Percentiles rank a stretch among this genome's conserved stretches.
These are phyloP conservation scores for Closterium sp. DNA, from an alignment of 139 green algal species.

Conservation along the genomic window DNA sequence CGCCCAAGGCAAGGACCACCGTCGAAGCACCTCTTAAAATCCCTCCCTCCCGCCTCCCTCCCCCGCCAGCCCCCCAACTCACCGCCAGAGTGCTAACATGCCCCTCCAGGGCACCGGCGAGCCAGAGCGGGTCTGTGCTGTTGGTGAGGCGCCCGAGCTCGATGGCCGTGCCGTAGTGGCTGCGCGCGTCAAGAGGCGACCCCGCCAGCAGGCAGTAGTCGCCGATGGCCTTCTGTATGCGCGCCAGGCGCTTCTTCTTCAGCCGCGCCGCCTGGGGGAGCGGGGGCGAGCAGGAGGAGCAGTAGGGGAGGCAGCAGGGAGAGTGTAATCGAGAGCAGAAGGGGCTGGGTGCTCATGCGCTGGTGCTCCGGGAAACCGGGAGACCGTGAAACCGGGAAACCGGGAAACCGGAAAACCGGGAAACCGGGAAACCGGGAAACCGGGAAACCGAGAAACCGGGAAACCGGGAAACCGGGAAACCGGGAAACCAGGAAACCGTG, in stretches of 20 bases:
- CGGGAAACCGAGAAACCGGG: too few relatives aligned
- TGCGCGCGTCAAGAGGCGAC: conserved; percentile 68
- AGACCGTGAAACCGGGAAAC: too few relatives aligned
- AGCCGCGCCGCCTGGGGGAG: background rate
- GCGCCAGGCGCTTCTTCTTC: conserved; percentile 69
- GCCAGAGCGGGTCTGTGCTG: conserved; percentile 35
- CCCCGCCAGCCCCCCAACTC: background rate
- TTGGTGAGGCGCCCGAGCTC: conserved; percentile 37
- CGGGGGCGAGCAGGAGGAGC: background rate
- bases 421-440: too few relatives aligned
- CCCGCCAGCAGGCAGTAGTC: conserved; percentile 79
- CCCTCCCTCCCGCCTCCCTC: too few relatives aligned
- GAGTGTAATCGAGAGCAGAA: conserved; percentile 57
- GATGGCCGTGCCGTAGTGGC: conserved; percentile 66
- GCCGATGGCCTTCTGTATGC: conserved; percentile 80
- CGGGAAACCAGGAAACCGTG: too few relatives aligned
- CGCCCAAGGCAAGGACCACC: too few relatives aligned
- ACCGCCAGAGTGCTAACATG: conserved; percentile 15
- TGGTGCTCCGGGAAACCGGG: conserved; percentile 47
- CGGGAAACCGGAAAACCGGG: too few relatives aligned
- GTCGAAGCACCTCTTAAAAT: too few relatives aligned
- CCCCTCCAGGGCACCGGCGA: conserved; percentile 40
- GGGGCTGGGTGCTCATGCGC: conserved; percentile 65
- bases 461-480: too few relatives aligned
- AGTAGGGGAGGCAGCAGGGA: background rate